Base-by-base conservation (phyloP, 352 stramenopile species). In the Thalassiosira gravida region DNA sequence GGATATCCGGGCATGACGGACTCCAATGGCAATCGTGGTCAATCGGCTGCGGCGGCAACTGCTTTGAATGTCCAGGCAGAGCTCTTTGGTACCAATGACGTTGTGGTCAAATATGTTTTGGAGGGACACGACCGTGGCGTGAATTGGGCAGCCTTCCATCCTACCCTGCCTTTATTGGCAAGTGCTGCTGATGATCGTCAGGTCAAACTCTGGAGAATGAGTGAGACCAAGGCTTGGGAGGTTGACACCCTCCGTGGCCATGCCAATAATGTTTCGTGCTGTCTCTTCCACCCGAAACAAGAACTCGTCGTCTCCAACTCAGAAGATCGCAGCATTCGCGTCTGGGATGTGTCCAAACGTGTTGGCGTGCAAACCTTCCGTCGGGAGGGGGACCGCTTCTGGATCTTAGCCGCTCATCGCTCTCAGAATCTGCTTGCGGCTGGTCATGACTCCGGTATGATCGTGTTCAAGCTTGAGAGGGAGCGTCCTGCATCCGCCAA, bases 161-260 rank as follows among this genome's bases (percentile, higher is more conserved):
- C 97, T 9, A 99, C 95, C 37, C 90, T 99, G 37, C 97, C 97
- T 42, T 90, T 99, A 11, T 97, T 99, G 70, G 96, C 99, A 35
- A 98, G 95, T 37, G 98, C 97, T 16, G 97, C 98, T 6, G 98
- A 99, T 92, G 98, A 99, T 88, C 95, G 97, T 50, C 97, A 99
- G 86, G 97, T 99, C 64, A 99, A 99, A 90, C 91, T 99, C n/a
- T 99, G 97, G 97, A 83, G 91, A 72, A 99, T 99, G 96, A 98
- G 97, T 82, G 97, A 99, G 85, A 99, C 97, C 67, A 93, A 94
- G 86, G 98, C 98, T 0, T 99, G 97, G 97, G 97, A 99, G 85
- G 97, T 99, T n/a, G 97, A 99, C 91, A 99, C 97, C 18, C 96
- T 99, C 89, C 95, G 97, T 24, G 98, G 98, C 52, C 98, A 99